These are phyloP conservation scores for Cadophora gregata DNA, from an alignment of 2,329 filamentous ascomycete genomes.

Conservation along the genomic window DNA sequence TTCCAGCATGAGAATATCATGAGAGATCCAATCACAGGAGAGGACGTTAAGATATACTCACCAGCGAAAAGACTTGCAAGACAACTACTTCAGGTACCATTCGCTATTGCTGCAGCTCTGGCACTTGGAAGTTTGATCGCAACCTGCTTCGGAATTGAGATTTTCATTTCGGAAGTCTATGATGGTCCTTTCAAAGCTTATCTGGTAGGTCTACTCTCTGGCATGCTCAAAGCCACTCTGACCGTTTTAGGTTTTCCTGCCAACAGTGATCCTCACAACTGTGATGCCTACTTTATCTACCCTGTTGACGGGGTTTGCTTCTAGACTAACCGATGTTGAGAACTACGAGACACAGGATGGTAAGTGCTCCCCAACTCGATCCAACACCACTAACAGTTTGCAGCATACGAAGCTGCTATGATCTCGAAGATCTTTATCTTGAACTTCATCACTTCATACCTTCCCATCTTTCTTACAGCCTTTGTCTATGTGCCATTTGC, in stretches of 20 bases:
- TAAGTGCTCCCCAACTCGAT: conserved; percentile 40
- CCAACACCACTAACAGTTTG: conserved; percentile 20
- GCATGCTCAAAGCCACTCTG: conserved; percentile 21
- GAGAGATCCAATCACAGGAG: conserved; percentile 76
- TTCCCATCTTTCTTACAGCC: conserved; percentile 88
- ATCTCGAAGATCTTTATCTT: conserved; percentile 94
- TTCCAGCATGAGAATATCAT: conserved; percentile 81
- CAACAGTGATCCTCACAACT: conserved; percentile 84
- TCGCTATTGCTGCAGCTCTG: conserved; percentile 74
- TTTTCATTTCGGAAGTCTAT: conserved; percentile 95
- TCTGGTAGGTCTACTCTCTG: conserved; percentile 60
- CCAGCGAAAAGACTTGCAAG: conserved; percentile 64
- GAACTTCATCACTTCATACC: conserved; percentile 95
- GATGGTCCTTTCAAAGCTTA: conserved; percentile 85
- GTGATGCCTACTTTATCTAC: conserved; percentile 79
- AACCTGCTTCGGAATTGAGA: conserved; percentile 88
- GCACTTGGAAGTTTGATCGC: conserved; percentile 83
- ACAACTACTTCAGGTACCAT: conserved; percentile 72
- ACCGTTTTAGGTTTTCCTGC: conserved; percentile 76
- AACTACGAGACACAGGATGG: conserved; percentile 89
- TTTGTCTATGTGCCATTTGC: conserved; percentile 96
- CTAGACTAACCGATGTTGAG: conserved; percentile 78
- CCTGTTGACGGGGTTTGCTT: conserved; percentile 77
- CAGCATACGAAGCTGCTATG: conserved; percentile 80
- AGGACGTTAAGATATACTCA: conserved; percentile 66